Conservation (phyloP, 768 basidiomycete genomes). For the Suillus variegatus region DNA sequence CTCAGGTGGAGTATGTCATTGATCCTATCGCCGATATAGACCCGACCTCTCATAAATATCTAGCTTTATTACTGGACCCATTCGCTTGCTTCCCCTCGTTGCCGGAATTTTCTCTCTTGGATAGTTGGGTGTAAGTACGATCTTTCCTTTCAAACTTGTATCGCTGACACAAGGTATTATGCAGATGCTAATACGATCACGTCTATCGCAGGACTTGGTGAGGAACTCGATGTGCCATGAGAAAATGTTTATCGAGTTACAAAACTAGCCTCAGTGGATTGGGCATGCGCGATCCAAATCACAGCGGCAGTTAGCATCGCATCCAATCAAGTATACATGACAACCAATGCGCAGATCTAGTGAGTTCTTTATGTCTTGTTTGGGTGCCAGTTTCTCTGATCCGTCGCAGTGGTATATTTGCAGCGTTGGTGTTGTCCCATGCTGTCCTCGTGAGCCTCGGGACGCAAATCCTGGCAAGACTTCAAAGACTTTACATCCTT, state of each 20-base stretch:
- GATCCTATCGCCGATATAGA: not conserved
- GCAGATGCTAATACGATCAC: constrained; percentile 53
- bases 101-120: constrained; percentile 52
- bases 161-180: not conserved
- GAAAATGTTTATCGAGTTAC: not conserved
- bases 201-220: constrained; percentile 40
- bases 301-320: constrained; percentile 51
- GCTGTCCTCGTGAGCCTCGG: constrained; percentile 65
- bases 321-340: constrained; percentile 38
- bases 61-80: constrained; percentile 58
- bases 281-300: constrained; percentile 61
- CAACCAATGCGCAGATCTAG: constrained; percentile 49
- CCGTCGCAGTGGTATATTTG: constrained; percentile 58
- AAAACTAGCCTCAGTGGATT: constrained; percentile 54
- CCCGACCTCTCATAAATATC: not conserved
- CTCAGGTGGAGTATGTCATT: constrained; percentile 58
- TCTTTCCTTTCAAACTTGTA: not conserved
- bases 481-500: constrained; percentile 54
- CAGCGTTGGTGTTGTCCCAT: constrained; percentile 58
- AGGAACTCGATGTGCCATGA: not conserved
- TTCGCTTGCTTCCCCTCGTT: constrained; percentile 41
- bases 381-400: constrained; percentile 41
- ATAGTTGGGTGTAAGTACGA: constrained; percentile 48
- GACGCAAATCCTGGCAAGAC: constrained; percentile 59
- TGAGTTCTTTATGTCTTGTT: constrained; percentile 37